Evolutionary conservation across 495 filamentous ascomycete species (phyloP).

Genomic region (Stereocaulon alpinum): DNA sequence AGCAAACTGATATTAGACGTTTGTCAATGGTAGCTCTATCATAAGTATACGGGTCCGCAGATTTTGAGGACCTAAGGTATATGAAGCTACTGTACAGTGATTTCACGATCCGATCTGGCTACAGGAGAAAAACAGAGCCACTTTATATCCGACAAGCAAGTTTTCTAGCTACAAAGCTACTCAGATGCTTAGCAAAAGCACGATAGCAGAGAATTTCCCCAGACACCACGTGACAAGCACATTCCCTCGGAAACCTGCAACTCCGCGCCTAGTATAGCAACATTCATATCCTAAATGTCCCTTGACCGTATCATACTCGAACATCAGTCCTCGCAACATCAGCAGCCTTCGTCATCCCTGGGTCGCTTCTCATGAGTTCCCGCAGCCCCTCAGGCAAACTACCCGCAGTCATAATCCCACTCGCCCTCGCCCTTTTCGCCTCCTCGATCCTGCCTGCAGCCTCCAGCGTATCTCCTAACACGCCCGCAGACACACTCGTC

Average conservation of each 20-base stretch:
- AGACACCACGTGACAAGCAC: neutral
- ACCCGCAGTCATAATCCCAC: conserved; percentile 35
- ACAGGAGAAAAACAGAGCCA: no score
- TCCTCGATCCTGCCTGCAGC: conserved; percentile 58
- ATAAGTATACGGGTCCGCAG: no score
- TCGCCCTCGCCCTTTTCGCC: conserved; percentile 38
- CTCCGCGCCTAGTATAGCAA: neutral
- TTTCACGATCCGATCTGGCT: no score
- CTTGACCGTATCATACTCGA: neutral
- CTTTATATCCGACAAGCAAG: no score
- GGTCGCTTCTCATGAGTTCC: neutral
- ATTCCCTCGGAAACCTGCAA: neutral
- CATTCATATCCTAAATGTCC: neutral
- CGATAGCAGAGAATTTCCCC: no score
- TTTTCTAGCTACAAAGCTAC: neutral
- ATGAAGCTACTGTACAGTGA: no score
- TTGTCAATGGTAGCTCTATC: no score
- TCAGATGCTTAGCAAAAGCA: no score
- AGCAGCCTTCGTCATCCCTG: neutral
- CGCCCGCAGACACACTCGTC: conserved; percentile 72
- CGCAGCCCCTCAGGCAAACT: conserved; percentile 37
- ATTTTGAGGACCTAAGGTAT: no score
- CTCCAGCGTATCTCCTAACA: conserved; percentile 65
- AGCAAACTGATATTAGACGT: no score
- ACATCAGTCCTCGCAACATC: conserved; percentile 7